Evolutionary conservation across 129 eudicot species (phyloP), one percentile per base, ranked within the genome.

Genomic region (Artemisia argyi): DNA sequence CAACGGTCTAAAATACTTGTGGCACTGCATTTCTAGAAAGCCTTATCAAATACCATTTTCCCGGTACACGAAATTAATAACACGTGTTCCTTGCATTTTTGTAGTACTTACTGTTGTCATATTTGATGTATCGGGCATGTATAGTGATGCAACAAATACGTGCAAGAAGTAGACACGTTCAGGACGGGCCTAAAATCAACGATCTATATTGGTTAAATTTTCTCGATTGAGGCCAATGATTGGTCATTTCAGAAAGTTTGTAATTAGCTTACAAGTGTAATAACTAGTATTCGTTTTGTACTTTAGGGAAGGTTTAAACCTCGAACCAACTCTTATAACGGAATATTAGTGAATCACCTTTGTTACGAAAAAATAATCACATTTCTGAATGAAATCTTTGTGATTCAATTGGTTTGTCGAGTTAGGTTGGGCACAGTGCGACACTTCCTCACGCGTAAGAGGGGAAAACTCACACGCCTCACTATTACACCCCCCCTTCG

Each of bases 1-100:
- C 74, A 83, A 83, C 78, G 81, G 78, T 65, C 42, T 11, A 65
- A 70, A 83, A 73, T 70, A 48, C 24, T 68, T 76, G 52, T 72
- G 66, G 49, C 71, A n/a, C 11, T 47, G 35, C 73, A 76, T 61
- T 30, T 48, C 65, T 62, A 26, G 0, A 63, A 62, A 57, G 55
- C 52, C 81, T 63, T 71, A 63, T 71, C 72, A 78, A 70, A 63
- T 61, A 11, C 20, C 51, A 52, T 55, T 52, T 61, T 24, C 22
- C 30, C 48, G 46, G 47, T 42, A 59, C 18, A 52, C 28, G 22
- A 20, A 20, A 20, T 1, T 49, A 65, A 19, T 64, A 63, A 53
- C 78, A 63, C 72, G 46, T 74, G 78, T 42, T 52, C 69, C 49
- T 61, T 57, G 61, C 16, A 26, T 26, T 57, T 67, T 68, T 50